Evolutionary conservation across 352 stramenopile genomes (phyloP).

Genomic region (Blastocystis sp.): DNA sequence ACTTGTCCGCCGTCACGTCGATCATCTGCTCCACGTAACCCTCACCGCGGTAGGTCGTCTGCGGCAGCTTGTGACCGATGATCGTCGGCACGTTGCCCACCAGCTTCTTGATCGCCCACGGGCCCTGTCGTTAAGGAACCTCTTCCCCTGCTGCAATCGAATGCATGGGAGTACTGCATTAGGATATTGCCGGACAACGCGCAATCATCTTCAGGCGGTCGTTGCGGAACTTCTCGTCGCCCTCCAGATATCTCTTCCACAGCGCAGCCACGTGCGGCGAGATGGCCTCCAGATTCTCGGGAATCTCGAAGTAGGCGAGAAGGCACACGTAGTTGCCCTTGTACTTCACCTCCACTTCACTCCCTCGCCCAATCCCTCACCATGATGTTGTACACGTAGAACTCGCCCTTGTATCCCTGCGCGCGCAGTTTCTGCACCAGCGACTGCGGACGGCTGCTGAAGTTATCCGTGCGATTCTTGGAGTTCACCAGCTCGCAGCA

Average conservation of each 20-base stretch:
- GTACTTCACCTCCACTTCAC: constrained; percentile 12
- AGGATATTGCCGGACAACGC: constrained; percentile 30
- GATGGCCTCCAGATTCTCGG: constrained; percentile 20
- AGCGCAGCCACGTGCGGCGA: constrained; percentile 21
- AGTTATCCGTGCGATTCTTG: background rate
- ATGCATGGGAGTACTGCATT: too few species aligned
- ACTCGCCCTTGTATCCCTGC: constrained; percentile 50
- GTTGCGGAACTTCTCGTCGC: constrained; percentile 18
- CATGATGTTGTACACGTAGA: constrained; percentile 66
- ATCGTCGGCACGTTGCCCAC: constrained; percentile 43
- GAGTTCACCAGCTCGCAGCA: constrained; percentile 43
- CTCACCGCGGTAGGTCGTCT: constrained; percentile 30
- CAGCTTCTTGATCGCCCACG: constrained; percentile 24
- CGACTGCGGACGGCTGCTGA: background rate
- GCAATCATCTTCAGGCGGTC: constrained; percentile 53
- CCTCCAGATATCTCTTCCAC: constrained; percentile 38
- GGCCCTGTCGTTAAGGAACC: constrained; percentile 12
- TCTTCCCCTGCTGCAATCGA: background rate
- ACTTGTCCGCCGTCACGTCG: constrained; percentile 54
- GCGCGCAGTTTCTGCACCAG: constrained; percentile 27
- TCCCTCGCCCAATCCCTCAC: background rate
- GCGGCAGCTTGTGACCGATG: constrained; percentile 52
- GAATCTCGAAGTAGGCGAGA: constrained; percentile 29
- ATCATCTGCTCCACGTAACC: constrained; percentile 42
- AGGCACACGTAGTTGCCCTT: constrained; percentile 12